These are phyloP conservation scores for Thielaviopsis musarum DNA, from an alignment of 2,329 filamentous ascomycete genomes.

Conservation along the genomic window DNA sequence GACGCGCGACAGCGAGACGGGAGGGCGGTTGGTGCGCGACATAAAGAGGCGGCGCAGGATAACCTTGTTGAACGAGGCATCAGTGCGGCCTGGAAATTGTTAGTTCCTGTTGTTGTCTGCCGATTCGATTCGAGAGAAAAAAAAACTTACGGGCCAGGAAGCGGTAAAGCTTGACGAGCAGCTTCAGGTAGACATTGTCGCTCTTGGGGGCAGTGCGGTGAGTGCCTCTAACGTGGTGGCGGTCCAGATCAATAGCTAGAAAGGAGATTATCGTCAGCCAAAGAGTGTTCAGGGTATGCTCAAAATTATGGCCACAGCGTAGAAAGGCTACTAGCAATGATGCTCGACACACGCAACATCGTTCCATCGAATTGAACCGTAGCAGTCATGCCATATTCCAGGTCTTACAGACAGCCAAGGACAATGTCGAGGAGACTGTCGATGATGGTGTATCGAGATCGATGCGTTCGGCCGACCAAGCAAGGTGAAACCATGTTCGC, in stretches of 20 bases:
- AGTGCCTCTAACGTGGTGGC: conserved; percentile 50
- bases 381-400: conserved; percentile 6
- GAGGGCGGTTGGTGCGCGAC: conserved; percentile 95
- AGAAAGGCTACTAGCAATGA: conserved; percentile 7
- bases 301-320: conserved; percentile 22
- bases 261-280: conserved; percentile 18
- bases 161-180: conserved; percentile 96
- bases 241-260: conserved; percentile 56
- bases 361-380: conserved; percentile 14
- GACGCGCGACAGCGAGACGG: conserved; percentile 87
- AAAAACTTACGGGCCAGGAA: conserved; percentile 74
- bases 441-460: conserved; percentile 1
- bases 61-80: conserved; percentile 96
- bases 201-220: conserved; percentile 95
- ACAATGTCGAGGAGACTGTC: not conserved
- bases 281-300: conserved; percentile 36
- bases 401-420: not conserved
- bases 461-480: conserved; percentile 3
- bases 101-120: not conserved
- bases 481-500: conserved; percentile 11
- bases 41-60: conserved; percentile 94
- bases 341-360: conserved; percentile 2
- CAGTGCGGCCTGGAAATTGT: conserved; percentile 59
- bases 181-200: conserved; percentile 94
- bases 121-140: not conserved